A percentile compares a stretch with the other conserved stretches of the same genome.
These are phyloP conservation scores for Tylopilus plumbeoviolaceoides DNA, from an alignment of 768 basidiomycete genomes.

Conservation along the genomic window DNA sequence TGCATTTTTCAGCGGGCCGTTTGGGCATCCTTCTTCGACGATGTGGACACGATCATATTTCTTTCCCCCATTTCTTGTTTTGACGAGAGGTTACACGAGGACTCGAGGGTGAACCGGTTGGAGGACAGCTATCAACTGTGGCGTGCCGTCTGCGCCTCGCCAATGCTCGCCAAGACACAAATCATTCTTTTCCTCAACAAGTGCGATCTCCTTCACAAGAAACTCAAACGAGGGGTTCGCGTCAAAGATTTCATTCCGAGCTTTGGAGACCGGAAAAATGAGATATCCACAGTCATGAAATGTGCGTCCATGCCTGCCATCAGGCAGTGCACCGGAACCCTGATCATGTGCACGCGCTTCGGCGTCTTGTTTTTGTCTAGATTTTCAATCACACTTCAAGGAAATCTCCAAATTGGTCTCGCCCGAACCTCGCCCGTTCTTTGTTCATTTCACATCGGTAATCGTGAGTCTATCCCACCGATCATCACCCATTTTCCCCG, in stretches of 20 bases:
- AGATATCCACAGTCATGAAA: constrained; percentile 61
- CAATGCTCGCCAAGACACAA: constrained; percentile 57
- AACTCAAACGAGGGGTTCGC: constrained; percentile 61
- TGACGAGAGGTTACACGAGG: constrained; percentile 73
- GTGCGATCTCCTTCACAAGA: constrained; percentile 69
- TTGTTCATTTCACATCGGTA: constrained; percentile 72
- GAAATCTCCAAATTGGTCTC: constrained; percentile 64
- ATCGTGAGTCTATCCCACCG: constrained; percentile 47
- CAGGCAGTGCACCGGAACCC: not conserved
- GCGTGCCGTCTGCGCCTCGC: constrained; percentile 68
- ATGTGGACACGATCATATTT: constrained; percentile 82
- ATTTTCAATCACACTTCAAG: constrained; percentile 78
- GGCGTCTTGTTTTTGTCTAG: constrained; percentile 32
- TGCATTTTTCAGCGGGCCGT: constrained; percentile 49
- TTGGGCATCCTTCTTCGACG: constrained; percentile 82
- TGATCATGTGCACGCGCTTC: constrained; percentile 6
- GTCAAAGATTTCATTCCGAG: constrained; percentile 70
- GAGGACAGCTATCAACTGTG: constrained; percentile 77
- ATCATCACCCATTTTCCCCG: not conserved
- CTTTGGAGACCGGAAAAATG: constrained; percentile 71
- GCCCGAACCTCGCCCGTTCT: constrained; percentile 62
- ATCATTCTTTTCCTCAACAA: constrained; percentile 57
- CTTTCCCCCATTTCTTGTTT: constrained; percentile 72
- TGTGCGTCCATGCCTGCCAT: constrained; percentile 42
- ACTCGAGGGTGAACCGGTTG: constrained; percentile 64